Conservation (phyloP, 139 green algal genomes). For the Diplosphaera chodatii region DNA sequence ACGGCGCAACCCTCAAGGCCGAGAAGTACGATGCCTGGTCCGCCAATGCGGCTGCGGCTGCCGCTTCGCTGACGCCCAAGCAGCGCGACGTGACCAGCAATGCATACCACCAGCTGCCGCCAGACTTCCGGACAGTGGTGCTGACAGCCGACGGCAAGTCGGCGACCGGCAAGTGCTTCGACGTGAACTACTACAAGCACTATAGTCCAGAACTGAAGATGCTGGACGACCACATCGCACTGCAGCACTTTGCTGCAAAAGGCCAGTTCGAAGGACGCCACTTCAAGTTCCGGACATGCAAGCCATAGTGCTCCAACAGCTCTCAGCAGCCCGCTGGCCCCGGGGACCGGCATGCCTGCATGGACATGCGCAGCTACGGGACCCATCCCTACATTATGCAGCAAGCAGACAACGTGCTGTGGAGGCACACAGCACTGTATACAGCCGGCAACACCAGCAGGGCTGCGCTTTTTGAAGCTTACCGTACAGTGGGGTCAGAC, state of each 20-base stretch:
- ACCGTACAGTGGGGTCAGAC: too few species aligned
- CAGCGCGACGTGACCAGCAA: neutral
- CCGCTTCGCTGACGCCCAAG: neutral
- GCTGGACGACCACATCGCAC: neutral
- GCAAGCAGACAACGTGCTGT: too few species aligned
- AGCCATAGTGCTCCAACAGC: too few species aligned
- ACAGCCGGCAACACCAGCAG: too few species aligned
- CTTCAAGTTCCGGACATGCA: neutral
- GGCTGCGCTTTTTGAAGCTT: too few species aligned
- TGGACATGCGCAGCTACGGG: too few species aligned
- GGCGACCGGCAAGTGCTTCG: neutral
- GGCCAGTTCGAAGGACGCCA: conserved; percentile 1
- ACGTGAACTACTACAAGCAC: neutral
- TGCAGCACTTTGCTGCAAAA: neutral
- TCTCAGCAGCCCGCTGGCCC: too few species aligned
- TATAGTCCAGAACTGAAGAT: neutral
- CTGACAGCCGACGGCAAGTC: neutral
- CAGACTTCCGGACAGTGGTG: neutral
- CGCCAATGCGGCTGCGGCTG: neutral
- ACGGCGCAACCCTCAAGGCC: neutral
- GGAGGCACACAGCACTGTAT: too few species aligned
- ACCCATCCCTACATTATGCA: too few species aligned
- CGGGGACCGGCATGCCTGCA: too few species aligned
- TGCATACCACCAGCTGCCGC: neutral
- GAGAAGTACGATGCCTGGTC: neutral